Evolutionary conservation across 257 asterid species (phyloP).

Genomic region (Lycium barbarum): DNA sequence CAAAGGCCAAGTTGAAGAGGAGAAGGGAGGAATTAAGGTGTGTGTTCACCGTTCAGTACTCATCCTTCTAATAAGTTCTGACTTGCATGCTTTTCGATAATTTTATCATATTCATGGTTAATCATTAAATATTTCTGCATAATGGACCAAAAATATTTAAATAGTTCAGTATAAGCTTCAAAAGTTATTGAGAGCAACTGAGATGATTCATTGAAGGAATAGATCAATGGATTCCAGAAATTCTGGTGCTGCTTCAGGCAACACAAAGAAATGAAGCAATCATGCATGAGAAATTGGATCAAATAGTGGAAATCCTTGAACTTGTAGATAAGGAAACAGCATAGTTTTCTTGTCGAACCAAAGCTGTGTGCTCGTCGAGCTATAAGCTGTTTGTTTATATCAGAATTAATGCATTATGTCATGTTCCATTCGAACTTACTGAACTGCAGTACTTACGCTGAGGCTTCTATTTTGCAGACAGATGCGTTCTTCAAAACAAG

Average conservation of each 20-base stretch:
- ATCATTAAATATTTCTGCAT: not conserved
- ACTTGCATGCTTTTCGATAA: not conserved
- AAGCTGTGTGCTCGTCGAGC: conserved; percentile 1
- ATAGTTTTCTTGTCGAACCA: not conserved
- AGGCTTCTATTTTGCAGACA: conserved; percentile 65
- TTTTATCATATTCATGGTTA: not conserved
- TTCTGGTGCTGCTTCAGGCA: not conserved
- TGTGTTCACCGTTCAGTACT: conserved; percentile 29
- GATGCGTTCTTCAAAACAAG: conserved; percentile 86
- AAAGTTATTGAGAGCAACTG: not conserved
- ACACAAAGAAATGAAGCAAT: not conserved
- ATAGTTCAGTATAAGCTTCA: not conserved
- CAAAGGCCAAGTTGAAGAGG: conserved; percentile 92
- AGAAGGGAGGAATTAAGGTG: conserved; percentile 96
- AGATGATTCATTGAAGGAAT: not conserved
- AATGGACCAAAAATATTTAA: not conserved
- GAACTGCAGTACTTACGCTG: conserved; percentile 13
- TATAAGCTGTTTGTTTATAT: not conserved
- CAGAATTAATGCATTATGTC: not conserved
- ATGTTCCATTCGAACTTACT: not conserved
- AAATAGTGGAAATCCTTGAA: not conserved
- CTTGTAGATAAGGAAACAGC: not conserved
- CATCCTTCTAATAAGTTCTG: conserved; percentile 7
- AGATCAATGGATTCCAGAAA: not conserved
- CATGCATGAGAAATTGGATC: not conserved